Percentiles rank a stretch among this genome's conserved stretches.
Conservation (phyloP, 148 eudicot genomes). For the Camellia granthamiana region DNA sequence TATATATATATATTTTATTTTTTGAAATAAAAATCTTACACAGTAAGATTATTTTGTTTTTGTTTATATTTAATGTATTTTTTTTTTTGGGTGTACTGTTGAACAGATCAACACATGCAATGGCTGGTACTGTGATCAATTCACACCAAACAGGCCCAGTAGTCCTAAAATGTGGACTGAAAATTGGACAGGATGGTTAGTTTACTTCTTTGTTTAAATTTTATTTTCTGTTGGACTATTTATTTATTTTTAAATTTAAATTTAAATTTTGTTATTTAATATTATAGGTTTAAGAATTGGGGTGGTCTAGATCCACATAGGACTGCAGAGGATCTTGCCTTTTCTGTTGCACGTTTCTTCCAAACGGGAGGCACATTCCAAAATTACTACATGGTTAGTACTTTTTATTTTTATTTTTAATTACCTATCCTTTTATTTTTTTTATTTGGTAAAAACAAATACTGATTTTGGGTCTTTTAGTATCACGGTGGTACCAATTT, state of each 20-base stretch:
- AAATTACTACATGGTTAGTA: constrained; percentile 55
- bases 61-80: too few relatives aligned
- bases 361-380: constrained; percentile 66
- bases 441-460: neutral
- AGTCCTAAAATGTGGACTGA: constrained; percentile 35
- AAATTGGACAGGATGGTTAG: constrained; percentile 31
- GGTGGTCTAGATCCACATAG: constrained; percentile 63
- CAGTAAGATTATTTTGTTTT: neutral
- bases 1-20: neutral
- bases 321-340: constrained; percentile 81
- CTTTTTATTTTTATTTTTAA: neutral
- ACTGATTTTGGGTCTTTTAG: constrained; percentile 19
- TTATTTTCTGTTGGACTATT: neutral
- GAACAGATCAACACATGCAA: constrained; percentile 28
- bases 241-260: neutral
- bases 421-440: constrained; percentile 6
- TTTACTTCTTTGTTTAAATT: neutral
- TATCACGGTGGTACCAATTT: constrained; percentile 82
- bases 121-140: constrained; percentile 30
- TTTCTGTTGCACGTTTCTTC: constrained; percentile 64
- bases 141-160: constrained; percentile 19
- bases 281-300: constrained; percentile 67
- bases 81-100: neutral
- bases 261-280: neutral
- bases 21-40: neutral